Conservation (phyloP, 371 early-diverging fungal species). For the Mucor racemosus region DNA sequence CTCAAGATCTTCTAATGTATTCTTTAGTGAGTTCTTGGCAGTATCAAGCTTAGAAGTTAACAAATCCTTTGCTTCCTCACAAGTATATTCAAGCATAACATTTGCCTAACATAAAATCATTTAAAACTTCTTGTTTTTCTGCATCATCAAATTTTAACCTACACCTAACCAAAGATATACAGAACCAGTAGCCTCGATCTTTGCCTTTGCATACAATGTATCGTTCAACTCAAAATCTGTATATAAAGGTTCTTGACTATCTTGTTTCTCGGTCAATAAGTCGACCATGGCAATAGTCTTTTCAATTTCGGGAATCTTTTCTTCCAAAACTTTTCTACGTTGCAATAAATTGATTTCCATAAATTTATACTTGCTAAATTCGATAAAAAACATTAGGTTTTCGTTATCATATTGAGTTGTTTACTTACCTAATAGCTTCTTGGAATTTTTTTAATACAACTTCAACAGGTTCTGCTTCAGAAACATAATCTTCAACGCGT, state of each 20-base stretch:
- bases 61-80: slow-evolving; percentile 88
- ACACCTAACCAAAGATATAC: slow-evolving; percentile 97
- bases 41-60: slow-evolving; percentile 75
- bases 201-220: slow-evolving; percentile 90
- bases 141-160: slow-evolving; percentile 28
- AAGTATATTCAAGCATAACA: slow-evolving; percentile 94
- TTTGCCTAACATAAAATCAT: slow-evolving; percentile 71
- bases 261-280: slow-evolving; percentile 70
- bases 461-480: slow-evolving; percentile 75
- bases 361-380: slow-evolving; percentile 90
- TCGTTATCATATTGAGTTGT: not conserved
- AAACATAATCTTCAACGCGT: slow-evolving; percentile 88
- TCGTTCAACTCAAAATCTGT: slow-evolving; percentile 94
- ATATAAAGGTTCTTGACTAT: slow-evolving; percentile 73
- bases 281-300: slow-evolving; percentile 89
- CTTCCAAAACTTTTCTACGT: slow-evolving; percentile 80
- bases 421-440: slow-evolving; percentile 82
- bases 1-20: slow-evolving; percentile 90
- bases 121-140: not conserved
- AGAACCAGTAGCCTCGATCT: slow-evolving; percentile 72
- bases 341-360: slow-evolving; percentile 92
- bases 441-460: slow-evolving; percentile 88
- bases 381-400: too few species aligned
- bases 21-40: slow-evolving; percentile 73
- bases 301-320: slow-evolving; percentile 96